A percentile compares a stretch with the other conserved stretches of the same genome.
These are phyloP conservation scores for Calonectria pseudoreteaudii DNA, from an alignment of 2,329 filamentous ascomycete genomes.

Conservation along the genomic window DNA sequence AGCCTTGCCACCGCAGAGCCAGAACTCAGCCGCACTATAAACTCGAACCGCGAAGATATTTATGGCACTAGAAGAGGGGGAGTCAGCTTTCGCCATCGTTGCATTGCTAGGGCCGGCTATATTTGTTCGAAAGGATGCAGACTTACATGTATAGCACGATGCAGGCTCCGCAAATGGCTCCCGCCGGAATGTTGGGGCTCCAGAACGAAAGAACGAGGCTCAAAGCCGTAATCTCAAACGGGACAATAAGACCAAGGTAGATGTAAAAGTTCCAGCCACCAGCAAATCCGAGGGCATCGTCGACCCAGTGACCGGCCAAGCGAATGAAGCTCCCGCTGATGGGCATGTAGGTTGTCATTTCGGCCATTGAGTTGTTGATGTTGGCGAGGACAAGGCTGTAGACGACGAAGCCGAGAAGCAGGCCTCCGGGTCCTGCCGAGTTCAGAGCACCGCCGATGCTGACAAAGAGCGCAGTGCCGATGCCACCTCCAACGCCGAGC, in stretches of 20 bases:
- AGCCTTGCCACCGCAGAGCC: constrained; percentile 72
- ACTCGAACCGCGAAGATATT: constrained; percentile 75
- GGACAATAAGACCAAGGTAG: constrained; percentile 57
- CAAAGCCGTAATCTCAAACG: constrained; percentile 57
- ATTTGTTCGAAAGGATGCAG: background rate
- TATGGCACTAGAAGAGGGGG: constrained; percentile 54
- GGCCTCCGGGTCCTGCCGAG: constrained; percentile 57
- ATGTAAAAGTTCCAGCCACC: constrained; percentile 59
- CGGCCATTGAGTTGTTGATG: constrained; percentile 74
- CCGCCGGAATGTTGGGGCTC: constrained; percentile 65
- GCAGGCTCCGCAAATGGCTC: constrained; percentile 68
- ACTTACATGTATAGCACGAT: constrained; percentile 69
- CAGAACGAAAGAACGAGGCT: constrained; percentile 58
- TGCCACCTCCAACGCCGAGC: constrained; percentile 69
- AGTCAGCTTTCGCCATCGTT: constrained; percentile 43
- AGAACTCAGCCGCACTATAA: constrained; percentile 81
- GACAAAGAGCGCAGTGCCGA: constrained; percentile 70
- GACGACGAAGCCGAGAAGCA: constrained; percentile 69
- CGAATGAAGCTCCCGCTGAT: constrained; percentile 73
- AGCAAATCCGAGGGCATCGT: constrained; percentile 71
- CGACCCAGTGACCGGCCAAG: constrained; percentile 73
- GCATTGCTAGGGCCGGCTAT: background rate
- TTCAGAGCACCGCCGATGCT: constrained; percentile 68
- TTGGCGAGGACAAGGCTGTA: constrained; percentile 68
- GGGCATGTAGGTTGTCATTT: constrained; percentile 74